A percentile compares a stretch with the other conserved stretches of the same genome.
Conservation (phyloP, 257 asterid genomes). For the Linaria vulgaris region DNA sequence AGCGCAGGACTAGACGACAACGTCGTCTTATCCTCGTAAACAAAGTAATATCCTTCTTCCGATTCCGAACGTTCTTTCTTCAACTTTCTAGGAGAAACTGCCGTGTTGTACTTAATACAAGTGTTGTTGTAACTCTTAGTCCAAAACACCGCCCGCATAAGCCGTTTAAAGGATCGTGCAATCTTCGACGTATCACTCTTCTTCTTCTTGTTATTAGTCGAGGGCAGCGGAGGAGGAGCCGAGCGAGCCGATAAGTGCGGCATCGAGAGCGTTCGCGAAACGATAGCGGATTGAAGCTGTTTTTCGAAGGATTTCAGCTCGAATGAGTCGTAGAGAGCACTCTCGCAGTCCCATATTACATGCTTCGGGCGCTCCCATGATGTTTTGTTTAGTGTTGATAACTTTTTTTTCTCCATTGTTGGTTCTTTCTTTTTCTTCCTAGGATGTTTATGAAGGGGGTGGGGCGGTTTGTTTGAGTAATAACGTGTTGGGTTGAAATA, state of each 20-base stretch:
- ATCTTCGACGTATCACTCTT: constrained; percentile 44
- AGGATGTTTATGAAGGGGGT: no score
- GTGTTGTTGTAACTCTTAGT: constrained; percentile 24
- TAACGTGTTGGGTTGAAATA: not conserved
- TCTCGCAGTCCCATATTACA: constrained; percentile 69
- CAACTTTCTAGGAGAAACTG: not conserved
- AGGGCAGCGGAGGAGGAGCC: constrained; percentile 18
- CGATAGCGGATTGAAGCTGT: constrained; percentile 62
- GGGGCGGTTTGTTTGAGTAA: not conserved
- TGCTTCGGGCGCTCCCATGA: constrained; percentile 11
- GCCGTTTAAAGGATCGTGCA: constrained; percentile 52
- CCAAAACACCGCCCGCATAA: constrained; percentile 54
- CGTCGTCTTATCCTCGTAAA: constrained; percentile 17
- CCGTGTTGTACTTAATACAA: constrained; percentile 6
- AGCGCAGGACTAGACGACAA: constrained; percentile 32
- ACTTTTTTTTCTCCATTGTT: constrained; percentile 22
- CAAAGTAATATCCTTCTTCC: constrained; percentile 32
- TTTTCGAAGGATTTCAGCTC: constrained; percentile 61
- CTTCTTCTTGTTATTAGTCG: constrained; percentile 30
- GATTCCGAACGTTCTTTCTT: not conserved
- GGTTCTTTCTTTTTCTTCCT: not conserved
- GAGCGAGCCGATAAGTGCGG: constrained; percentile 60
- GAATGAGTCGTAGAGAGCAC: constrained; percentile 76
- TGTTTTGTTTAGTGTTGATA: constrained; percentile 7
- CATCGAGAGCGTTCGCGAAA: constrained; percentile 68